A percentile compares a stretch with the other conserved stretches of the same genome.
Conservation (phyloP, 495 filamentous ascomycete genomes). For the Tuber melanosporum region DNA sequence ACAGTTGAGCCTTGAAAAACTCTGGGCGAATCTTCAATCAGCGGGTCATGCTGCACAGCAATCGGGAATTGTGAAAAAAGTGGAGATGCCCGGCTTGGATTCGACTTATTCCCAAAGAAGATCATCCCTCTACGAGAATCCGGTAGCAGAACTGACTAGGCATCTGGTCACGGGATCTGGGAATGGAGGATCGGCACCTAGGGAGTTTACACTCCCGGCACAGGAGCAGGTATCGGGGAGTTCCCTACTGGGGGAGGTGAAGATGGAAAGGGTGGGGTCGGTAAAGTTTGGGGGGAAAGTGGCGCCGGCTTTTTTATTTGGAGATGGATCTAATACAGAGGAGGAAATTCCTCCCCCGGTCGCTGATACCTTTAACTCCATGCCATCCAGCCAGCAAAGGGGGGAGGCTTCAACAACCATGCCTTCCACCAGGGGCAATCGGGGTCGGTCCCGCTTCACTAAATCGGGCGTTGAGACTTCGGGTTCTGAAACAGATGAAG, state of each 20-base stretch:
- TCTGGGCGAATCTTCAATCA: background rate
- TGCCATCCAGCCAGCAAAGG: background rate
- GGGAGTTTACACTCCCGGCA: background rate
- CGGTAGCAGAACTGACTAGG: background rate
- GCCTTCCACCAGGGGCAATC: background rate
- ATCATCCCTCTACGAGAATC: background rate
- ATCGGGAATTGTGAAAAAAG: background rate
- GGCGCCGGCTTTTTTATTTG: background rate
- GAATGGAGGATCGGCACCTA: background rate
- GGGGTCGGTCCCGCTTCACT: background rate
- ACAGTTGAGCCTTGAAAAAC: background rate
- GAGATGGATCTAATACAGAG: background rate
- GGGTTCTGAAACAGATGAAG: background rate
- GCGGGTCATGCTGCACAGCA: background rate
- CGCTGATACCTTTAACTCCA: background rate
- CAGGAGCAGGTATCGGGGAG: background rate
- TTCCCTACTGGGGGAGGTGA: background rate
- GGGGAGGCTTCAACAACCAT: background rate
- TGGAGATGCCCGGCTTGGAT: background rate
- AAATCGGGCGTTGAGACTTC: background rate
- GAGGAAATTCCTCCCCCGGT: background rate
- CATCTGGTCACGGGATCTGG: background rate
- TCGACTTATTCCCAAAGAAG: background rate
- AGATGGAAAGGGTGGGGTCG: background rate
- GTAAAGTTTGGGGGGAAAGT: background rate